phyloP scores from a whole-genome alignment of 2,329 filamentous ascomycete genomes.

The Nemania sp. region DNA sequence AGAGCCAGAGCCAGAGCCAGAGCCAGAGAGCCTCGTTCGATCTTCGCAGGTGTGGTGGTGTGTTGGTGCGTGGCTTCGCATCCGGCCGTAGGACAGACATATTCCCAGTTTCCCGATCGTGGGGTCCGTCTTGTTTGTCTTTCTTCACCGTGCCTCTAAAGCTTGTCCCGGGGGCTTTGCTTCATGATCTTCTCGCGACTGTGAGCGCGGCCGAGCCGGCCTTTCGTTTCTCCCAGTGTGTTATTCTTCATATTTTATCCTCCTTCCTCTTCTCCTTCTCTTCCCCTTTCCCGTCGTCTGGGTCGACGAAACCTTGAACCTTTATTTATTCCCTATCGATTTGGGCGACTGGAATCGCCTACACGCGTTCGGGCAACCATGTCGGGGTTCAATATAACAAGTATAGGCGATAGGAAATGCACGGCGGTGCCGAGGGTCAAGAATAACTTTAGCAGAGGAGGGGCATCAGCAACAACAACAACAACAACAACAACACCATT shows the following conservation, averaged over 20 bases:
- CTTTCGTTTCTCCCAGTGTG: slow-evolving; percentile 40
- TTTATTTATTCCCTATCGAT: slow-evolving; percentile 16
- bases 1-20: too few species aligned
- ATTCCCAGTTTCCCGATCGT: slow-evolving; percentile 20
- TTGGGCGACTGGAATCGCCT: slow-evolving; percentile 53
- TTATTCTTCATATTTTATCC: slow-evolving; percentile 39
- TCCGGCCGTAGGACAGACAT: slow-evolving; percentile 27
- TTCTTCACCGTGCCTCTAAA: slow-evolving; percentile 13
- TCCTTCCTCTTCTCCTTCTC: slow-evolving; percentile 14
- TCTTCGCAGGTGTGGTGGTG: too few species aligned
- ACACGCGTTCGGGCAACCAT: slow-evolving; percentile 42
- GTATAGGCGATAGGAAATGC: slow-evolving; percentile 55
- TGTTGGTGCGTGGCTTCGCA: slow-evolving; percentile 23
- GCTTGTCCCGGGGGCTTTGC: slow-evolving; percentile 31
- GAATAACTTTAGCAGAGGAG: neutral
- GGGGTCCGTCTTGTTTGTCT: slow-evolving; percentile 26
- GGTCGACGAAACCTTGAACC: slow-evolving; percentile 28
- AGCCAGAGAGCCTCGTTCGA: too few species aligned
- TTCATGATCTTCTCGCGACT: slow-evolving; percentile 48
- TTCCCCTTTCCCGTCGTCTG: slow-evolving; percentile 36
- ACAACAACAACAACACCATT: slow-evolving; percentile 17
- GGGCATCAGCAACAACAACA: slow-evolving; percentile 12
- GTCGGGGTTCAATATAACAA: slow-evolving; percentile 55
- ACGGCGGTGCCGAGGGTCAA: slow-evolving; percentile 54
- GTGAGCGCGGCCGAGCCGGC: slow-evolving; percentile 47